Evolutionary conservation across 805 yeast species (phyloP), one percentile per base, ranked within the genome.

Genomic region (Kuraishia ogatae): DNA sequence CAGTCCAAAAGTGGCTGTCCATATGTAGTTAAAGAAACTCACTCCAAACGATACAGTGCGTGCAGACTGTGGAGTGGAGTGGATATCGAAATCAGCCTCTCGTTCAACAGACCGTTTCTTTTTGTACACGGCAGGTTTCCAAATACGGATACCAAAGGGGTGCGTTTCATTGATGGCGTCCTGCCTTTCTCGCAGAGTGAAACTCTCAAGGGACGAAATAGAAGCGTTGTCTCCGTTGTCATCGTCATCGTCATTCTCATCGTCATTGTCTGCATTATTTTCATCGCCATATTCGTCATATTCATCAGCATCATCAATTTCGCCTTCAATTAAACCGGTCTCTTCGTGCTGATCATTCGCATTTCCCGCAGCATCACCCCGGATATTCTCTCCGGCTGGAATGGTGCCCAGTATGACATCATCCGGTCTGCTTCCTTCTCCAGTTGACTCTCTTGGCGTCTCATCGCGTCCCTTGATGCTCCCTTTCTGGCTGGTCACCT

Each of bases 111-210:
- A 89, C 64, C 99, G 83, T 57, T 81, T 80, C 69, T 94, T 94
- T 68, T 94, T 94, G 71, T 94, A 94, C 55, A 94, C 74, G 1
- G 98, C 97, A 1, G 99, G 99, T 66, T 94, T 94, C 99, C 99
- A 94, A 63, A 94, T 89, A 68, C 97, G 86, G 50, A 94, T 93
- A 78, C 99, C 99, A 64, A 94, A 94, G 0, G 99, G 99, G 74
- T 94, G 99, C 3, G 97, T 91, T 53, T 88, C 84, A 66, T 94
- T 94, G 66, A 94, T 94, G 17, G 99, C 99, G 62, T 89, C 92
- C 69, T 94, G 99, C 60, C 97, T 83, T 61, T 92, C 97, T 57
- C 94, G 78, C 54, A 93, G 76, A 3, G 97, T 94, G 66, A 88
- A 85, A 4, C 96, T 87, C 68, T 93, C 97, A 26, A 81, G 66